Base-by-base conservation (phyloP, 306 rosid genomes). In the Cucurbita pepo region DNA sequence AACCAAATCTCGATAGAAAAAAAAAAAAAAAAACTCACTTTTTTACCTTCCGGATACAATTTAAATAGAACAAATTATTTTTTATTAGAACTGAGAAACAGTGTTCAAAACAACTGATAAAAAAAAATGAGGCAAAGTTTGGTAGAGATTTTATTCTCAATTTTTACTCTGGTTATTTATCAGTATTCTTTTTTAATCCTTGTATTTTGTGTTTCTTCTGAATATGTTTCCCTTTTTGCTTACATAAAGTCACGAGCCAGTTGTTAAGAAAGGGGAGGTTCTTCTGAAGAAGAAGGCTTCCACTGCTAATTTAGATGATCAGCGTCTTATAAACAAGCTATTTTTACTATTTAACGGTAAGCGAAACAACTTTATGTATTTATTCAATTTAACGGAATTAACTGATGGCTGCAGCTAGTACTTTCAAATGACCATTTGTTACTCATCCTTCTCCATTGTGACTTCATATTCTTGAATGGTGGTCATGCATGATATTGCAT, bases 261-360 rank as follows among this genome's bases (percentile, higher is more conserved):
- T 88, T 78, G 79, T 87, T 77, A 93, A 88, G 88, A 86, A 87
- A 84, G 98, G 97, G 77, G 98, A 93, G 87, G 97, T 88, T 83
- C 97, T 93, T 81, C 72, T 90, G 73, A 93, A 91, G 94, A 90
- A 90, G 95, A 93, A 90, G 86, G 96, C 90, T 78, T 75, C 81
- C 76, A 83, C 85, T 67, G 91, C 91, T 74, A 87, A 86, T 82
- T 83, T 93, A 76, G 98, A 93, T 69, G 94, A 90, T 86, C 80
- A 80, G 63, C 81, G 77, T 77, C 88, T 93, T 76, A 82, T 93
- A 77, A 88, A 79, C 84, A 86, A 81, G 76, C 86, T 93, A 14
- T 93, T 88, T 82, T 71, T 82, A 75, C 79, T 93, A 69, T 90
- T 87, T 80, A 93, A 87, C 80, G 98, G 98, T 93, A 93, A 73